Evolutionary conservation across 2,329 filamentous ascomycete species (phyloP).

Genomic region (Diaporthe nobilis): DNA sequence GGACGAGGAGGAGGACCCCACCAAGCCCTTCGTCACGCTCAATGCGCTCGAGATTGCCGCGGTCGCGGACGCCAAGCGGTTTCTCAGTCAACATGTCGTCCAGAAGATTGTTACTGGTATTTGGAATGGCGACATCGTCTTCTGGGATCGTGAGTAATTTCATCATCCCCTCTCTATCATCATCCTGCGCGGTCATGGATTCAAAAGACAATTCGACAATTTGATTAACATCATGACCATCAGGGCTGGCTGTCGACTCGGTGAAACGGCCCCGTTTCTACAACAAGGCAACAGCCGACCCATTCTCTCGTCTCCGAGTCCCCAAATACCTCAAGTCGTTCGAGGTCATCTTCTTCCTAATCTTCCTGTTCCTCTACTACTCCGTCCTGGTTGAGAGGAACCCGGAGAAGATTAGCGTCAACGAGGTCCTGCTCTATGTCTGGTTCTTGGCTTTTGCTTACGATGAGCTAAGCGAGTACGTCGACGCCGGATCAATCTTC

Average conservation of each 20-base stretch:
- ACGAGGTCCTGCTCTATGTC: slow-evolving; percentile 83
- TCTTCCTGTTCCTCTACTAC: slow-evolving; percentile 86
- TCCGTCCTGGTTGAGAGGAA: slow-evolving; percentile 84
- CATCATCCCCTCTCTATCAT: not conserved
- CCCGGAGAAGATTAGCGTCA: slow-evolving; percentile 73
- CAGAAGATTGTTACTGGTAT: slow-evolving; percentile 88
- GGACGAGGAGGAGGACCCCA: slow-evolving; percentile 72
- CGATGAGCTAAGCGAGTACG: slow-evolving; percentile 87
- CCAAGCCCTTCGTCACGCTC: slow-evolving; percentile 80
- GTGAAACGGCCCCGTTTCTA: slow-evolving; percentile 84
- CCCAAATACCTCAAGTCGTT: slow-evolving; percentile 89
- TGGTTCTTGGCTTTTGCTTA: slow-evolving; percentile 92
- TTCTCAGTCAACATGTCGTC: slow-evolving; percentile 83
- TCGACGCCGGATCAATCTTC: slow-evolving; percentile 88
- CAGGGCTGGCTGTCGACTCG: slow-evolving; percentile 76
- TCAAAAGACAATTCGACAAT: not conserved
- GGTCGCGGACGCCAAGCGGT: slow-evolving; percentile 85
- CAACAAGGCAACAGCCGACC: slow-evolving; percentile 76
- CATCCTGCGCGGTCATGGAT: not conserved
- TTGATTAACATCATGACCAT: not conserved
- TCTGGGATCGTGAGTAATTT: slow-evolving; percentile 75
- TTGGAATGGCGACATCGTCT: slow-evolving; percentile 88
- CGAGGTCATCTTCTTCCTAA: slow-evolving; percentile 84
- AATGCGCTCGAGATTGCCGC: slow-evolving; percentile 91
- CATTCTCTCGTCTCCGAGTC: slow-evolving; percentile 81